Percentiles rank a stretch among this genome's conserved stretches.
phyloP scores from a whole-genome alignment of 2,329 filamentous ascomycete genomes.

The Balansia obtecta region DNA sequence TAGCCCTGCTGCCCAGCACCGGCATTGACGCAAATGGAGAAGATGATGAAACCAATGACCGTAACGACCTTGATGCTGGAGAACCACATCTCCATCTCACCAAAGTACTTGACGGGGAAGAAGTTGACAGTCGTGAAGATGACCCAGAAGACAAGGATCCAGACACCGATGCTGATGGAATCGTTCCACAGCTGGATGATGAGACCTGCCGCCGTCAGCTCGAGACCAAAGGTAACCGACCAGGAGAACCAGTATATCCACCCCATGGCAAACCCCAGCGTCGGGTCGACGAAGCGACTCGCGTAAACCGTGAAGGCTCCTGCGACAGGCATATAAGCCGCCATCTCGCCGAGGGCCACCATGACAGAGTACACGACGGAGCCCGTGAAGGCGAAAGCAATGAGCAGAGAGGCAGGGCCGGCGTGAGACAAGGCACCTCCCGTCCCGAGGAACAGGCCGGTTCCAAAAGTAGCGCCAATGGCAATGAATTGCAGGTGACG shows the following conservation, averaged over 20 bases:
- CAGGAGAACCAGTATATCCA: slow-evolving; percentile 79
- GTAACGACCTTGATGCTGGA: slow-evolving; percentile 66
- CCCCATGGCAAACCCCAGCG: slow-evolving; percentile 64
- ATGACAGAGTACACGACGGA: slow-evolving; percentile 66
- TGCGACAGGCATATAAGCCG: slow-evolving; percentile 63
- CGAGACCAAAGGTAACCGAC: slow-evolving; percentile 60
- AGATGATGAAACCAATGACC: slow-evolving; percentile 63
- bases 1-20: slow-evolving; percentile 58
- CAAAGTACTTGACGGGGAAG: slow-evolving; percentile 59
- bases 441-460: slow-evolving; percentile 59
- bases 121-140: slow-evolving; percentile 58
- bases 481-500: slow-evolving; percentile 38
- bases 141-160: slow-evolving; percentile 62
- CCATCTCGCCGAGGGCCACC: slow-evolving; percentile 58
- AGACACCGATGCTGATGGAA: slow-evolving; percentile 52
- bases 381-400: slow-evolving; percentile 59
- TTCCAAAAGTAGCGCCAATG: slow-evolving; percentile 54
- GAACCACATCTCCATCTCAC: slow-evolving; percentile 70
- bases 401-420: slow-evolving; percentile 53
- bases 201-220: slow-evolving; percentile 58
- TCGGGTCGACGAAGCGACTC: slow-evolving; percentile 59
- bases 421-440: slow-evolving; percentile 49
- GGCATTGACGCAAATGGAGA: slow-evolving; percentile 62
- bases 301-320: slow-evolving; percentile 70
- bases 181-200: slow-evolving; percentile 66